Percentiles rank a stretch among this genome's conserved stretches.
Conservation (phyloP, 1,139 yeast species). For the Yamadazyma spencermartinsiae region DNA sequence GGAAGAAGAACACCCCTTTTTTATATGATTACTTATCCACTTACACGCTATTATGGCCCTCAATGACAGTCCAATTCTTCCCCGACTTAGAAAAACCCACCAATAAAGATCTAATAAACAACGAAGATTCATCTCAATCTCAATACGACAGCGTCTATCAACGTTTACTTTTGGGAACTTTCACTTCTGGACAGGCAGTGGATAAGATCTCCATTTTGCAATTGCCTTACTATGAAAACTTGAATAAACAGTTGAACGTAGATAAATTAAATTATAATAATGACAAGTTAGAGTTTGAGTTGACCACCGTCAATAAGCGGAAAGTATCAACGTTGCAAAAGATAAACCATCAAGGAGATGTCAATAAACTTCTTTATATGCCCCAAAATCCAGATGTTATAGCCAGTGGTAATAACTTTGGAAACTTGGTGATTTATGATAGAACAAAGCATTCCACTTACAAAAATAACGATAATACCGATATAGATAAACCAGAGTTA, state of each 20-base stretch:
- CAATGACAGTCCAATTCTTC: constrained; percentile 53
- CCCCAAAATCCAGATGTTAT: constrained; percentile 48
- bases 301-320: constrained; percentile 27
- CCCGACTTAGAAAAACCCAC: constrained; percentile 44
- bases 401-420: constrained; percentile 43
- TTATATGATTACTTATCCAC: constrained; percentile 53
- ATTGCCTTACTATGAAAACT: constrained; percentile 33
- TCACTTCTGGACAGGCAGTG: constrained; percentile 43
- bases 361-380: constrained; percentile 41
- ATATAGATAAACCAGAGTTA: constrained; percentile 33
- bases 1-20: constrained; percentile 59
- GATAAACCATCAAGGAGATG: constrained; percentile 47
- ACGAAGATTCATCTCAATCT: constrained; percentile 1
- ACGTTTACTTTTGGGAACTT: constrained; percentile 42
- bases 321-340: constrained; percentile 37
- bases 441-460: constrained; percentile 54
- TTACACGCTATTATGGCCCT: constrained; percentile 55
- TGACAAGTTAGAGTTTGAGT: constrained; percentile 45
- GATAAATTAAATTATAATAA: constrained; percentile 37
- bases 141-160: constrained; percentile 24
- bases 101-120: constrained; percentile 2
- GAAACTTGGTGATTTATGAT: constrained; percentile 47
- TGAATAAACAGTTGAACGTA: constrained; percentile 33
- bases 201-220: constrained; percentile 43
- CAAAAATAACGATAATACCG: constrained; percentile 28